Evolutionary conservation across 2,329 filamentous ascomycete genomes (phyloP).

Genomic region (Periconia sp.): DNA sequence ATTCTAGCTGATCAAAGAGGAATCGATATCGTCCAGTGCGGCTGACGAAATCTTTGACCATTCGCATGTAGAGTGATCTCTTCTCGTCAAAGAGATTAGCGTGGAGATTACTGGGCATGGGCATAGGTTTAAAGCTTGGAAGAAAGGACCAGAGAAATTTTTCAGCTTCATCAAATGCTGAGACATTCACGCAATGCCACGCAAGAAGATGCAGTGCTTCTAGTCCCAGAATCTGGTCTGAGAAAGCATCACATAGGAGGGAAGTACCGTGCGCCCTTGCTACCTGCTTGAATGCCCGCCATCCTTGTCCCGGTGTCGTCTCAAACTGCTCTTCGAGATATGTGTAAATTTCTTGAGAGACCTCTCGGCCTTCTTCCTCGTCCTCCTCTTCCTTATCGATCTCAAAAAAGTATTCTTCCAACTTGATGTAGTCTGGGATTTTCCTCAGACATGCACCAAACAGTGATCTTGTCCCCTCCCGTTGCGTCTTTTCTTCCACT

Average conservation of each 20-base stretch:
- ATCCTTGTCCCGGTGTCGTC: conserved; percentile 39
- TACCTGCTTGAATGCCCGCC: conserved; percentile 48
- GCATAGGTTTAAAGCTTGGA: conserved; percentile 26
- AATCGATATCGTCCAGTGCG: conserved; percentile 37
- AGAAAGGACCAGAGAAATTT: conserved; percentile 37
- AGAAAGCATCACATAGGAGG: conserved; percentile 45
- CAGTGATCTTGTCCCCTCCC: conserved; percentile 46
- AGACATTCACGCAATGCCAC: conserved; percentile 34
- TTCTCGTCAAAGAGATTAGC: conserved; percentile 35
- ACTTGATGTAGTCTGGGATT: conserved; percentile 49
- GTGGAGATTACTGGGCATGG: conserved; percentile 29
- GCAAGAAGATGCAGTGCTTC: conserved; percentile 32
- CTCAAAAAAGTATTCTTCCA: conserved; percentile 46
- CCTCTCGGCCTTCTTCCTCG: conserved; percentile 41
- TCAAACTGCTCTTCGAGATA: conserved; percentile 48
- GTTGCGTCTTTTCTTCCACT: conserved; percentile 21
- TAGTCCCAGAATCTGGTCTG: conserved; percentile 35
- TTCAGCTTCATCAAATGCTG: conserved; percentile 44
- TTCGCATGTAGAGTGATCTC: conserved; percentile 31
- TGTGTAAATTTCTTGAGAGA: conserved; percentile 46
- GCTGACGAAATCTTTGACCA: conserved; percentile 34
- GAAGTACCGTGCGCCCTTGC: conserved; percentile 50
- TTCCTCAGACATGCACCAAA: conserved; percentile 46
- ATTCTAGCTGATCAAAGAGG: conserved; percentile 41
- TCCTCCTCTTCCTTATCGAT: conserved; percentile 36